These are phyloP conservation scores for Albifimbria verrucaria DNA, from an alignment of 2,329 filamentous ascomycete species.

Conservation along the genomic window DNA sequence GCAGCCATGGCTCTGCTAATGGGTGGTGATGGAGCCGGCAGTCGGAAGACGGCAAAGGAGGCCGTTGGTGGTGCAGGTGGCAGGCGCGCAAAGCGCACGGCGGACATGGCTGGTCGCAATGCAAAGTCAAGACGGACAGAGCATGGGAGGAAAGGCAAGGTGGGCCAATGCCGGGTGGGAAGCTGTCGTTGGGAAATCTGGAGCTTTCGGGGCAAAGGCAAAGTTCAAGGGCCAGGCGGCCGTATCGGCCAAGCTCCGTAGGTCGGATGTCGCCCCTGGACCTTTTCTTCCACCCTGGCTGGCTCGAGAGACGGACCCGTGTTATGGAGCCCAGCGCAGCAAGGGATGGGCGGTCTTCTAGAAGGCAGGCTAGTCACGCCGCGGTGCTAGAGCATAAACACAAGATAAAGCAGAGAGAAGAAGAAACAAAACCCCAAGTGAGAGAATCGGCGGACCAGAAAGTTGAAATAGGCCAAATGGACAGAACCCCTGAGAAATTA, in stretches of 20 bases:
- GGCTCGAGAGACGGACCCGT: neutral
- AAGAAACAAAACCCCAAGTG: too few relatives aligned
- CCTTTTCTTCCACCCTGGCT: neutral
- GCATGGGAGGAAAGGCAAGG: neutral
- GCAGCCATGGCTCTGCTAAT: neutral
- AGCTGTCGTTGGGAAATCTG: too few relatives aligned
- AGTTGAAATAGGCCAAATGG: too few relatives aligned
- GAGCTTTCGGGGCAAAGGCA: conserved; percentile 5
- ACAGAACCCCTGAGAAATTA: neutral
- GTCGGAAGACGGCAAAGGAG: neutral
- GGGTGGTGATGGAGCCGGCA: neutral
- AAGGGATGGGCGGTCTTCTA: too few relatives aligned
- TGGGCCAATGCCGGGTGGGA: too few relatives aligned
- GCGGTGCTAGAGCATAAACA: too few relatives aligned
- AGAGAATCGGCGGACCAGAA: too few relatives aligned
- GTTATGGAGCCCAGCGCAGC: too few relatives aligned
- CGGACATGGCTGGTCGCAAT: conserved; percentile 19
- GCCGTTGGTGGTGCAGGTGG: neutral
- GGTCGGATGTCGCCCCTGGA: neutral
- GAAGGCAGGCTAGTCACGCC: too few relatives aligned
- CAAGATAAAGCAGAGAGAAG: too few relatives aligned
- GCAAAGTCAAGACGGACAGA: too few relatives aligned
- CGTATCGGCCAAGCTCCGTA: neutral
- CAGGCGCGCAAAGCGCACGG: conserved; percentile 19
- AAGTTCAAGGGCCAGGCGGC: conserved; percentile 4